A percentile compares a stretch with the other conserved stretches of the same genome.
Conservation (phyloP, 495 filamentous ascomycete species). For the Talaromyces liani region DNA sequence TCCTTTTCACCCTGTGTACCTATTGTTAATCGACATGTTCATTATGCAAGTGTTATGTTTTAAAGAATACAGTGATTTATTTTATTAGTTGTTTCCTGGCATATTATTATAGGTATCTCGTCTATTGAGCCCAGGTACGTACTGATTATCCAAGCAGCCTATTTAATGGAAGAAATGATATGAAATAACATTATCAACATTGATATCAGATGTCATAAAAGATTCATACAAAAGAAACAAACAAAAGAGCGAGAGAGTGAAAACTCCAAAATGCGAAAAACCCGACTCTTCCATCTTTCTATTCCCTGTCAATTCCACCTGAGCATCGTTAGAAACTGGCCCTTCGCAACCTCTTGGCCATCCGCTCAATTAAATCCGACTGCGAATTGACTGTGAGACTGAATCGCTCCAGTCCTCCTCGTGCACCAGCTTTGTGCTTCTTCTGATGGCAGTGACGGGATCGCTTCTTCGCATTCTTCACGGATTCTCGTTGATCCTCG, state of each 20-base stretch:
- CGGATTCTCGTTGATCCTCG: background rate
- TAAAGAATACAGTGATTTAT: background rate
- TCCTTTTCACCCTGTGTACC: background rate
- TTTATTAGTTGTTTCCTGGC: background rate
- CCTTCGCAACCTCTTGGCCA: background rate
- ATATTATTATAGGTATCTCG: background rate
- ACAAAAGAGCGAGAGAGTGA: background rate
- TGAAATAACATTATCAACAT: background rate
- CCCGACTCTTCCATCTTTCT: background rate
- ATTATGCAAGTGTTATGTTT: slow-evolving; percentile 4
- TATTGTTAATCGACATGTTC: background rate
- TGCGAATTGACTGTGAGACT: background rate
- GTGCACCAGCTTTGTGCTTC: background rate
- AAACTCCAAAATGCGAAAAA: background rate
- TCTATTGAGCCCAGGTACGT: background rate
- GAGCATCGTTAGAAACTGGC: slow-evolving; percentile 7
- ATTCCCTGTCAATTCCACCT: background rate
- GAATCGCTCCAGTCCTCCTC: background rate
- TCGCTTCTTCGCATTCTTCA: background rate
- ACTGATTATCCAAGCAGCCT: background rate
- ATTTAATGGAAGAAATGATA: background rate
- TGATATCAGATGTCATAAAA: background rate
- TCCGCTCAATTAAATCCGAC: background rate
- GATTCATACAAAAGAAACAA: background rate
- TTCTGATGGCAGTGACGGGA: background rate